A percentile compares a stretch with the other conserved stretches of the same genome.
phyloP scores from a whole-genome alignment of 768 basidiomycete genomes.

The Psilocybe azurescens region DNA sequence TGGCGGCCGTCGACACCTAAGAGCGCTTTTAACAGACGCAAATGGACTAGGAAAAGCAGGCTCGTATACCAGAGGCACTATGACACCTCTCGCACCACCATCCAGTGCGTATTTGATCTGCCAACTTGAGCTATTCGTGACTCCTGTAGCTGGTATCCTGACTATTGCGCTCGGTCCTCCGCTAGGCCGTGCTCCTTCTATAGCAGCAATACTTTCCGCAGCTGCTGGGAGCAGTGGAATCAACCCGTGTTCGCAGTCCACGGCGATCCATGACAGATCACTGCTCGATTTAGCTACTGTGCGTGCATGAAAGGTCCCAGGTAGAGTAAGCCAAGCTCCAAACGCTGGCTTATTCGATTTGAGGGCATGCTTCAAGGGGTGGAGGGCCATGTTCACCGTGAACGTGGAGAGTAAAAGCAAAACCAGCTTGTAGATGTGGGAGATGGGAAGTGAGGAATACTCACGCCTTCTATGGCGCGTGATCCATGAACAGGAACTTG shows the following conservation, averaged over 20 bases:
- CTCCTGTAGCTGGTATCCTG: slow-evolving; percentile 67
- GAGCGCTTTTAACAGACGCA: background rate
- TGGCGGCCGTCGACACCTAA: slow-evolving; percentile 60
- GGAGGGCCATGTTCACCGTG: slow-evolving; percentile 47
- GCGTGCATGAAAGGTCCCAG: slow-evolving; percentile 63
- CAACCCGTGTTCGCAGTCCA: slow-evolving; percentile 76
- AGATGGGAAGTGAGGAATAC: no score
- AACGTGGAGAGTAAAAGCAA: background rate
- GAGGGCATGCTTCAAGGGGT: slow-evolving; percentile 58
- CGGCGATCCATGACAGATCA: slow-evolving; percentile 64
- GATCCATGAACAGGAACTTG: no score
- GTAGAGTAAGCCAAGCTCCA: slow-evolving; percentile 69
- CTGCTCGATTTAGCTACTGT: slow-evolving; percentile 59
- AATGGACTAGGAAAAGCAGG: background rate
- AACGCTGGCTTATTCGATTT: slow-evolving; percentile 64
- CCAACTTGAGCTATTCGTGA: slow-evolving; percentile 61
- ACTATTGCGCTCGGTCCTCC: slow-evolving; percentile 62
- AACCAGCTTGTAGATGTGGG: no score
- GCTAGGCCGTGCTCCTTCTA: slow-evolving; percentile 46
- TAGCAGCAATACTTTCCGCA: slow-evolving; percentile 59
- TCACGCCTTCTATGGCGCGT: no score
- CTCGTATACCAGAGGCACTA: slow-evolving; percentile 67
- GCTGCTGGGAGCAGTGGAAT: slow-evolving; percentile 59
- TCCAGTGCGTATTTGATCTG: slow-evolving; percentile 77
- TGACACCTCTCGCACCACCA: slow-evolving; percentile 65